A percentile compares a stretch with the other conserved stretches of the same genome.
Conservation (phyloP, 2,329 filamentous ascomycete genomes). For the Penicillium sp. region DNA sequence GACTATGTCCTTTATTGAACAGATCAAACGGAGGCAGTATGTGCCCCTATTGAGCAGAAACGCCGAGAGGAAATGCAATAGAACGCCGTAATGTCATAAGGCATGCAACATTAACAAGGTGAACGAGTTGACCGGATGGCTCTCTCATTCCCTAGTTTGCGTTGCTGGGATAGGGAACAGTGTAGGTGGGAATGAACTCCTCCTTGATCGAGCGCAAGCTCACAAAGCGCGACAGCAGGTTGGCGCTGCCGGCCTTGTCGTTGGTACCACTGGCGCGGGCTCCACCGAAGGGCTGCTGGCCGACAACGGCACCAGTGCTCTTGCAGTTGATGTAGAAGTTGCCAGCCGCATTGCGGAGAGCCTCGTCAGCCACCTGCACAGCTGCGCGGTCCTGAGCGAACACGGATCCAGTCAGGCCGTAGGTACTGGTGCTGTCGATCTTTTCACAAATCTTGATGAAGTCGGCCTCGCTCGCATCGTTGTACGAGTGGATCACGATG, state of each 20-base stretch:
- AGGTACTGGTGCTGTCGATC: slow-evolving; percentile 41
- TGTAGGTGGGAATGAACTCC: slow-evolving; percentile 62
- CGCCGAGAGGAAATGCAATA: slow-evolving; percentile 21
- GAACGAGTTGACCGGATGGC: not conserved
- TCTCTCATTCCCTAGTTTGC: slow-evolving; percentile 45
- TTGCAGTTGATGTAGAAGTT: slow-evolving; percentile 46
- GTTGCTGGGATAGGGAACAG: slow-evolving; percentile 68
- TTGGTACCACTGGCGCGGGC: slow-evolving; percentile 66
- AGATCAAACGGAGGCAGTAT: slow-evolving; percentile 1
- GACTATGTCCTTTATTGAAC: not conserved
- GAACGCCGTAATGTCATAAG: slow-evolving; percentile 21
- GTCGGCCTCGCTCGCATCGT: slow-evolving; percentile 57
- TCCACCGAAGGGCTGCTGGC: slow-evolving; percentile 68
- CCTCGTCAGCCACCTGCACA: slow-evolving; percentile 34
- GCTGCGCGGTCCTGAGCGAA: slow-evolving; percentile 41
- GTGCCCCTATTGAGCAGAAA: slow-evolving; percentile 8
- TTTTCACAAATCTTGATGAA: slow-evolving; percentile 57
- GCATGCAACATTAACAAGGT: slow-evolving; percentile 8
- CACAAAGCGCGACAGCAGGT: slow-evolving; percentile 62
- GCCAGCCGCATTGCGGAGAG: slow-evolving; percentile 37
- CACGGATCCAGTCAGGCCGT: slow-evolving; percentile 43
- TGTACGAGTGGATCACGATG: slow-evolving; percentile 70
- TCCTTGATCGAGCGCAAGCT: slow-evolving; percentile 68
- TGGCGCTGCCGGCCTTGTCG: slow-evolving; percentile 66
- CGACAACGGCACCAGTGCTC: slow-evolving; percentile 65